Evolutionary conservation across 257 asterid species (phyloP).

Genomic region (Capsicum pubescens): DNA sequence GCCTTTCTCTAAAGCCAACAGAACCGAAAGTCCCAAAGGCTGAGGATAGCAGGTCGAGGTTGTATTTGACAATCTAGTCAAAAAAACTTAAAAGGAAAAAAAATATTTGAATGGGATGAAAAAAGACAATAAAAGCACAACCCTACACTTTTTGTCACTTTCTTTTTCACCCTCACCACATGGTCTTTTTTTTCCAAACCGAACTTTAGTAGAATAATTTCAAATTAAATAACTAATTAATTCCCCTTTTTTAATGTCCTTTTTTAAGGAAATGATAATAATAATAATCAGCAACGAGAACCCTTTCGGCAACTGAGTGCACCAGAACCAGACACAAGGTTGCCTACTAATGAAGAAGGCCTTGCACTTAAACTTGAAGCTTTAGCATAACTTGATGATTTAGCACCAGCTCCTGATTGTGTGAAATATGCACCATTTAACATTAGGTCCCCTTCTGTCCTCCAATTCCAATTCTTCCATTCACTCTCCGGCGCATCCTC

Average conservation of each 20-base stretch:
- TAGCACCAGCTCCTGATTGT: constrained; percentile 62
- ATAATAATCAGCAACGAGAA: constrained; percentile 44
- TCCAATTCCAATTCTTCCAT: constrained; percentile 88
- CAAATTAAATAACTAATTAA: constrained; percentile 18
- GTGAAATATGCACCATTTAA: constrained; percentile 78
- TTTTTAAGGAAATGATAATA: not conserved
- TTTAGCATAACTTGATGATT: constrained; percentile 51
- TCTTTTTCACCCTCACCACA: constrained; percentile 34
- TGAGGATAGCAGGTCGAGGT: constrained; percentile 67
- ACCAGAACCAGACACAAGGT: constrained; percentile 46
- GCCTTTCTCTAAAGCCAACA: constrained; percentile 49
- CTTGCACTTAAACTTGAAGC: constrained; percentile 58
- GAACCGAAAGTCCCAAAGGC: constrained; percentile 35
- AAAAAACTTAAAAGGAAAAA: constrained; percentile 29
- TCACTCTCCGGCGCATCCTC: constrained; percentile 70
- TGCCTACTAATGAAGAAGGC: constrained; percentile 46
- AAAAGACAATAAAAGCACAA: constrained; percentile 33
- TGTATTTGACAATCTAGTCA: constrained; percentile 54
- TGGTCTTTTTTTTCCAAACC: constrained; percentile 19
- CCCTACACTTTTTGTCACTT: constrained; percentile 44
- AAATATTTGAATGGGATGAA: constrained; percentile 6
- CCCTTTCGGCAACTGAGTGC: constrained; percentile 44
- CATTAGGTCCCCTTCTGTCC: constrained; percentile 85
- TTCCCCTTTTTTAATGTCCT: not conserved
- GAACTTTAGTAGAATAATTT: constrained; percentile 40